Base-by-base conservation (phyloP, 352 stramenopile species). In the Thraustochytrium sp. region DNA sequence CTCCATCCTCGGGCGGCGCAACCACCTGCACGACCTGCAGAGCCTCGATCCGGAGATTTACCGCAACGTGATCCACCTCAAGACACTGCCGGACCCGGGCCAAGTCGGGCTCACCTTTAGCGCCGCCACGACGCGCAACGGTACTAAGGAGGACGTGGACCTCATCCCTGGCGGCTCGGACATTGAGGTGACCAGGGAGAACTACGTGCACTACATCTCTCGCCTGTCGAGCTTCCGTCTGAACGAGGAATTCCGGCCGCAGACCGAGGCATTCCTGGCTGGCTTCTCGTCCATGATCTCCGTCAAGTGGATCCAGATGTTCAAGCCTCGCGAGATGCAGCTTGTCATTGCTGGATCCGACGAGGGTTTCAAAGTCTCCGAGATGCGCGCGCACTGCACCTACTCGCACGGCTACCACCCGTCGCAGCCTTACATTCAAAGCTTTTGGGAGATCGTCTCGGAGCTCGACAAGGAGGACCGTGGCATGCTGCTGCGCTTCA, bases 291-390 rank as follows among this genome's bases (percentile, higher is more conserved):
- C 98, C 61, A 91, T 98, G 26, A 96, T 99, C 75, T 91, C 97
- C 82, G 84, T 89, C 34, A 89, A 88, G 11, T 98, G 94, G 93
- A 89, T 98, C 3, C 88, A 92, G 83, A 91, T 98, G 80, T 99
- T 99, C 87, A 97, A 97, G 74, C 92, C 98, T 82, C 94, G 94
- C 2, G 96, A 98, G 86, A 87, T 98, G 9, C 95, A 98, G 87
- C 91, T 97, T 80, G 88, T 99, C 2, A 97, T 99, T 61, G 94
- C 90, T 37, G 91, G 94, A n/a, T 91, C 89, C 23, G 91, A 95
- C 63, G 94, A 92, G n/a, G 93, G 92, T 16, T 96, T 98, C 76
- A 94, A 98, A 86, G 88, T 98, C 0, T 87, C 93, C 2, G 95
- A 98, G 86, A 90, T 98, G 80, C 90, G 92, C 78, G 77, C 86